phyloP scores from a whole-genome alignment of 2,329 filamentous ascomycete species.

The Aspergillus thermomutatus region DNA sequence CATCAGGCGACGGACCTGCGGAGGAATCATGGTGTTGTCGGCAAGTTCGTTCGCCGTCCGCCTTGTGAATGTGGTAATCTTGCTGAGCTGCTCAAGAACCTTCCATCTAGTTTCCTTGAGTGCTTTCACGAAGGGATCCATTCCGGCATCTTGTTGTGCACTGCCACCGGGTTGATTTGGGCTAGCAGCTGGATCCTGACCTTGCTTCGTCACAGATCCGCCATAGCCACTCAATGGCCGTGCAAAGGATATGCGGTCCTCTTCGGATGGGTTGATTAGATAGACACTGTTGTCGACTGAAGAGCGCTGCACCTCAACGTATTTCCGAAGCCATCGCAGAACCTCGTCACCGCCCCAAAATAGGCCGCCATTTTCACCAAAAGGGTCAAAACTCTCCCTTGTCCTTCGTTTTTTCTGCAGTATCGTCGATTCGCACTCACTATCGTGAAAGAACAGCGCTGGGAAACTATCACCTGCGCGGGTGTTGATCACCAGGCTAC shows the following conservation, averaged over 20 bases:
- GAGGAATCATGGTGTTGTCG: conserved; percentile 86
- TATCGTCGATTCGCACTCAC: conserved; percentile 93
- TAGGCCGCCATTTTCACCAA: conserved; percentile 72
- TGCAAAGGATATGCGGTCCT: conserved; percentile 81
- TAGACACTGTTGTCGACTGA: conserved; percentile 87
- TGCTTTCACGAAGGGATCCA: conserved; percentile 91
- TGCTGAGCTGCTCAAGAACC: conserved; percentile 92
- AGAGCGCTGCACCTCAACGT: conserved; percentile 78
- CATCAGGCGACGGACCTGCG: conserved; percentile 79
- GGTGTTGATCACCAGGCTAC: conserved; percentile 90
- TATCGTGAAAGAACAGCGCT: conserved; percentile 95
- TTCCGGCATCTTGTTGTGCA: conserved; percentile 61
- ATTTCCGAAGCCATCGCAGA: conserved; percentile 81
- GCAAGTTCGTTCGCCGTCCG: conserved; percentile 87
- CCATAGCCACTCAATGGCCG: conserved; percentile 37
- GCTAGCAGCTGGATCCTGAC: conserved; percentile 33
- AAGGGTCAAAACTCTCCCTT: conserved; percentile 83
- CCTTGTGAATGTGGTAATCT: conserved; percentile 92
- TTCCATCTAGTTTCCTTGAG: conserved; percentile 96
- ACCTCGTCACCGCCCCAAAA: conserved; percentile 99
- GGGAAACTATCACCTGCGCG: conserved; percentile 89
- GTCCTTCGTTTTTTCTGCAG: conserved; percentile 85
- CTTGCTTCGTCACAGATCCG: conserved; percentile 34
- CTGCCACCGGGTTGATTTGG: conserved; percentile 28
- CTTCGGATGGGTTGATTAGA: conserved; percentile 78